Evolutionary conservation across 805 yeast species (phyloP), one percentile per base, ranked within the genome.

Genomic region (Pichia pseudocactophila): DNA sequence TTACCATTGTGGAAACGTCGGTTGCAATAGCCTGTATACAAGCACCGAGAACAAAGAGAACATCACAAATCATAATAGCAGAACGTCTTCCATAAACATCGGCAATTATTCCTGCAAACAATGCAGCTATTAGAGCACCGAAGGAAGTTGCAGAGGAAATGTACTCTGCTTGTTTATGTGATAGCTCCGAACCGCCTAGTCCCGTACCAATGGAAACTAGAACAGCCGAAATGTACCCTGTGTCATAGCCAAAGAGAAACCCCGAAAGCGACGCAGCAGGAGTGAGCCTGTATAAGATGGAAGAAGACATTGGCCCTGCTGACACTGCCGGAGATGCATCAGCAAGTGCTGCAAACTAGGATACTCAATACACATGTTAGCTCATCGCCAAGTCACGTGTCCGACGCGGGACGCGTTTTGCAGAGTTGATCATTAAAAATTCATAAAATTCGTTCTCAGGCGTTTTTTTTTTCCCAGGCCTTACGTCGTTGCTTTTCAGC

Each of bases 191-290:
- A 43, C 71, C 69, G 50, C 77, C 76, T 48, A 90, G 72, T 58
- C 84, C 95, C 5, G 78, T 74, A 11, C 89, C 88, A 37, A 90
- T 78, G 30, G 88, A 78, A 16, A 89, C 95, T 54, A 90, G 70
- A 0, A 97, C 97, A 16, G 94, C 80, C 3, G 97, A 90, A 34
- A 90, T 89, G 63, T 90, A 90, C 51, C 97, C 97, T 1, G 97
- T 90, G 62, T 90, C 98, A 58, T 90, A 90, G 52, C 98, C 98
- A 64, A 90, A 90, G 87, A 90, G 78, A 64, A 89, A 87, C 1
- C 97, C 97, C 0, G 96, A 88, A 48, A 90, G 80, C 6, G 96
- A 88, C 0, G 96, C 78, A 25, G 80, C 78, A 40, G 80, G 67
- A 0, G 95, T 84, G 39, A 88, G 63, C 22, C 74, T 63, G 19